Conservation (phyloP, 2,329 filamentous ascomycete species). For the Bipolaris oryzae region DNA sequence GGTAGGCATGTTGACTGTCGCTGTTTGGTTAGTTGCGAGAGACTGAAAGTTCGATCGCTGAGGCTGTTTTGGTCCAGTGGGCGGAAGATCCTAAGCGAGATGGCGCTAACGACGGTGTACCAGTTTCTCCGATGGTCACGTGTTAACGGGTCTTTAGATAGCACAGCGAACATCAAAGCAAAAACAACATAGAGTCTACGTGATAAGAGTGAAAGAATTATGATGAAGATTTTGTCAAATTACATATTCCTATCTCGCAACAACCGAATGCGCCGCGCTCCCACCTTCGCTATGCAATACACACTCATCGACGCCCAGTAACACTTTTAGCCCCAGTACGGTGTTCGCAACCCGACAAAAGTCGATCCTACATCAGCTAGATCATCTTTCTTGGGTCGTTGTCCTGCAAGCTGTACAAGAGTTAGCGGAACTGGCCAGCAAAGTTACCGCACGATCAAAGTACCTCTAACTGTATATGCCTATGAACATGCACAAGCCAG, state of each 20-base stretch:
- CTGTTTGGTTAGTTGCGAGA: conserved; percentile 39
- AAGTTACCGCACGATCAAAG: conserved; percentile 18
- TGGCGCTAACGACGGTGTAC: conserved; percentile 4
- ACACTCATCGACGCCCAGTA: conserved; percentile 10
- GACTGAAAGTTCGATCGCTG: conserved; percentile 5
- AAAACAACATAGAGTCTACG: too few relatives aligned
- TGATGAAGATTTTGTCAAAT: conserved; percentile 5
- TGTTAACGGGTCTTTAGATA: not conserved
- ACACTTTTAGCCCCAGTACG: conserved; percentile 46
- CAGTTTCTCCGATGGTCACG: conserved; percentile 12
- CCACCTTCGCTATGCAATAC: conserved; percentile 39
- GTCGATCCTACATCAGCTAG: conserved; percentile 45
- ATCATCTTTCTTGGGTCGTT: conserved; percentile 71
- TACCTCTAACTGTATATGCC: conserved; percentile 85
- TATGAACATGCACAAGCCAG: conserved; percentile 95
- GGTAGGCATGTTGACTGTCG: conserved; percentile 40
- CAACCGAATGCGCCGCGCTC: conserved; percentile 12
- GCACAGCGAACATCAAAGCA: not conserved
- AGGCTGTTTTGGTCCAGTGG: conserved; percentile 16
- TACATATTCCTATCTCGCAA: conserved; percentile 13
- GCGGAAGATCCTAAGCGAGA: conserved; percentile 26
- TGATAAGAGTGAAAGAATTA: not conserved
- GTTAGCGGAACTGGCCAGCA: conserved; percentile 13
- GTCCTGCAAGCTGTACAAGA: conserved; percentile 61
- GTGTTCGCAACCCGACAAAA: conserved; percentile 49